Conservation (phyloP, 2,329 filamentous ascomycete species). For the Paraconiothyrium sp. region DNA sequence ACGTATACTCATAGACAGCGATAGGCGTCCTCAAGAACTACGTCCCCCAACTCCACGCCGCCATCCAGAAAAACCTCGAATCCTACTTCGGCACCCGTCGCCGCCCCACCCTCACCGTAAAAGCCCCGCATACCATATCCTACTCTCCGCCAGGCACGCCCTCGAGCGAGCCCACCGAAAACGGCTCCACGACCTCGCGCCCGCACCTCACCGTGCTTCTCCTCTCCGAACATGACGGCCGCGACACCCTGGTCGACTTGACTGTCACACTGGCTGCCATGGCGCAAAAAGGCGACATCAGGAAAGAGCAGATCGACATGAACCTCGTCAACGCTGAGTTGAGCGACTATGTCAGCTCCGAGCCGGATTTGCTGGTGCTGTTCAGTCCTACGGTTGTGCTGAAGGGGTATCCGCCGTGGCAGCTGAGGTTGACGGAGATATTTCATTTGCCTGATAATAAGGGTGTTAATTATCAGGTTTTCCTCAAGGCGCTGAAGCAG, state of each 20-base stretch:
- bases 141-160: slow-evolving; percentile 60
- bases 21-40: slow-evolving; percentile 88
- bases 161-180: slow-evolving; percentile 41
- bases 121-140: slow-evolving; percentile 74
- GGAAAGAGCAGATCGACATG: slow-evolving; percentile 79
- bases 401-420: slow-evolving; percentile 95
- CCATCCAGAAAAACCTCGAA: slow-evolving; percentile 80
- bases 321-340: slow-evolving; percentile 93
- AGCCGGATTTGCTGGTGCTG: slow-evolving; percentile 88
- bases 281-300: slow-evolving; percentile 88
- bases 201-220: slow-evolving; percentile 73
- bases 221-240: slow-evolving; percentile 86
- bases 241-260: slow-evolving; percentile 92
- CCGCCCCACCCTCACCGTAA: slow-evolving; percentile 75
- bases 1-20: slow-evolving; percentile 14
- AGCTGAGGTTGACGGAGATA: slow-evolving; percentile 93
- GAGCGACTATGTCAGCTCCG: slow-evolving; percentile 77
- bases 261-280: slow-evolving; percentile 95
- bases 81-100: slow-evolving; percentile 81
- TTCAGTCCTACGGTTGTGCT: slow-evolving; percentile 87
- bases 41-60: slow-evolving; percentile 83
- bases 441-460: slow-evolving; percentile 78
- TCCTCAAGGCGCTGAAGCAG: slow-evolving; percentile 82
- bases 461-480: slow-evolving; percentile 92
- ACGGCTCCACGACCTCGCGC: slow-evolving; percentile 36